phyloP scores from a whole-genome alignment of 805 yeast genomes.

The Novakomyces olei region DNA sequence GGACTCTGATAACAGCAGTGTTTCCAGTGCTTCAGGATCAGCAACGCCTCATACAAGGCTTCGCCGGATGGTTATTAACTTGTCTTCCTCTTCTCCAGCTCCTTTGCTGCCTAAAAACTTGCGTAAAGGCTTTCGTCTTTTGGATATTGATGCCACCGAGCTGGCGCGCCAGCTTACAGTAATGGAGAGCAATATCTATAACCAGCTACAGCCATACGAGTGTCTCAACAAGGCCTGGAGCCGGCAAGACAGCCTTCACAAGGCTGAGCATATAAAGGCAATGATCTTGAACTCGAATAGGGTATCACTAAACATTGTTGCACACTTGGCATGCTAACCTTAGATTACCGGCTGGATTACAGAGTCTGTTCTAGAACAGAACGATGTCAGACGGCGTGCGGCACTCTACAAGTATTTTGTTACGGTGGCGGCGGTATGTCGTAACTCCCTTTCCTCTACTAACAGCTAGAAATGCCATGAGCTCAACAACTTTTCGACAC shows the following conservation, averaged over 20 bases:
- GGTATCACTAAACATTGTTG: too few species aligned
- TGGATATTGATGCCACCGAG: slow-evolving; percentile 46
- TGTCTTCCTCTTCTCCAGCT: slow-evolving; percentile 10
- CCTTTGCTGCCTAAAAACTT: slow-evolving; percentile 13
- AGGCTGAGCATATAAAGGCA: slow-evolving; percentile 20
- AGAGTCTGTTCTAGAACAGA: slow-evolving; percentile 41
- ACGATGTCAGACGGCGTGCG: slow-evolving; percentile 46
- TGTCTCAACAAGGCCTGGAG: slow-evolving; percentile 15
- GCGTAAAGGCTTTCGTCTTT: slow-evolving; percentile 19
- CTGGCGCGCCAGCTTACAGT: slow-evolving; percentile 69
- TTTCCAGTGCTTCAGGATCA: too few species aligned
- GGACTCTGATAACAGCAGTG: too few species aligned
- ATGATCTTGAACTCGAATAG: slow-evolving; percentile 54
- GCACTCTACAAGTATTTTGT: slow-evolving; percentile 49
- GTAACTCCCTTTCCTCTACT: neutral
- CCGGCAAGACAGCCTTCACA: neutral
- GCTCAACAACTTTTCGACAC: slow-evolving; percentile 64
- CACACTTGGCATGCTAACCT: too few species aligned
- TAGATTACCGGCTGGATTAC: slow-evolving; percentile 61
- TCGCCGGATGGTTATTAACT: slow-evolving; percentile 4
- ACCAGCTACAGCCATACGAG: slow-evolving; percentile 47
- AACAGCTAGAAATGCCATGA: slow-evolving; percentile 28
- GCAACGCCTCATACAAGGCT: too few species aligned
- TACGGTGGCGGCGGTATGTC: slow-evolving; percentile 39
- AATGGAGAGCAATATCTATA: slow-evolving; percentile 44